Conservation (phyloP, 306 rosid genomes). For the Alnus rubra region DNA sequence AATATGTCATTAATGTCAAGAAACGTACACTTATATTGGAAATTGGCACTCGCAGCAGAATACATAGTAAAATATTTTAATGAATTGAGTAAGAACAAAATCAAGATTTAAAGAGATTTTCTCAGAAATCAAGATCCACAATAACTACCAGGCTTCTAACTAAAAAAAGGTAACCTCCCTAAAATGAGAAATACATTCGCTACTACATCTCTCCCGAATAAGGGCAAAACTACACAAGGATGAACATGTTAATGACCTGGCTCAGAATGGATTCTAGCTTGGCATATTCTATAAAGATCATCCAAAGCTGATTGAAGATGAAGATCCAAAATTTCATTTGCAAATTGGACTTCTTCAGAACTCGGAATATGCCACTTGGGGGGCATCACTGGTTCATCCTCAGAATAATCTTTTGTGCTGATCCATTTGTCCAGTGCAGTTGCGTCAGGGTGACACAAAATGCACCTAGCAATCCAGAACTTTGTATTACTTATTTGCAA, state of each 20-base stretch:
- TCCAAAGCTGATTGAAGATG: conserved; percentile 91
- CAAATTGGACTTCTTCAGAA: conserved; percentile 76
- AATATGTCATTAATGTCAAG: neutral
- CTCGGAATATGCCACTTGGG: conserved; percentile 96
- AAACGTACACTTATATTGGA: neutral
- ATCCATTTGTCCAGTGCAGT: conserved; percentile 92
- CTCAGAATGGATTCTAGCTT: conserved; percentile 66
- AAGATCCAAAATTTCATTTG: conserved; percentile 88
- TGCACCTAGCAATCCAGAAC: conserved; percentile 54
- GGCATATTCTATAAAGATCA: conserved; percentile 76
- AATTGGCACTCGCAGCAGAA: neutral
- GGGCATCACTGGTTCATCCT: conserved; percentile 42
- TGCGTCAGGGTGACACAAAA: conserved; percentile 70
- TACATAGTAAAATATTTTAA: neutral
- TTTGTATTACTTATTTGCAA: conserved; percentile 11
- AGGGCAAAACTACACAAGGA: conserved; percentile 24
- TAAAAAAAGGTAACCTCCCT: conserved; percentile 16
- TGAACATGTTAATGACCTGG: conserved; percentile 55
- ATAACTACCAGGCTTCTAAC: conserved; percentile 15
- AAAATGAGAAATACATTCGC: conserved; percentile 17
- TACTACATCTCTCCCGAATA: conserved; percentile 5
- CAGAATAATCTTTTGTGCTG: conserved; percentile 67
- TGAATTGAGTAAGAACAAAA: neutral
- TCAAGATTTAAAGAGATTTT: neutral
- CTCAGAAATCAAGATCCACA: conserved; percentile 14